A percentile compares a stretch with the other conserved stretches of the same genome.
Evolutionary conservation across 495 filamentous ascomycete species (phyloP).

Genomic region (Thermochaetoides thermophila): DNA sequence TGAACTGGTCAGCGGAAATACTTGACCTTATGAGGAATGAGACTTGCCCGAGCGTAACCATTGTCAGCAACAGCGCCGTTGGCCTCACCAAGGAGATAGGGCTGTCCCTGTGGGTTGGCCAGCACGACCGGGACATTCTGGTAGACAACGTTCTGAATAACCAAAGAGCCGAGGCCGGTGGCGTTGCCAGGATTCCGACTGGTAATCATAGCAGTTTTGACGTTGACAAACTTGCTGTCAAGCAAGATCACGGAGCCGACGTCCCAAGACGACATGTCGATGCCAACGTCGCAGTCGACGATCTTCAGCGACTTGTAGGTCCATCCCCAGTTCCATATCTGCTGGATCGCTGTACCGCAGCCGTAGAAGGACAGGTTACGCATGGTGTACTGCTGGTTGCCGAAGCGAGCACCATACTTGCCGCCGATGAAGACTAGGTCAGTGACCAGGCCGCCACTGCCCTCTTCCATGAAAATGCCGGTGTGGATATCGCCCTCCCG

Average conservation of each 20-base stretch:
- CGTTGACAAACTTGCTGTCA: conserved; percentile 59
- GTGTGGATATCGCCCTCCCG: conserved; percentile 46
- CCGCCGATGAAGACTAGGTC: conserved; percentile 65
- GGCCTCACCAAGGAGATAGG: conserved; percentile 29
- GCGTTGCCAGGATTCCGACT: conserved; percentile 38
- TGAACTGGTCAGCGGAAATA: conserved; percentile 1
- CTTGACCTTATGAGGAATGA: neutral
- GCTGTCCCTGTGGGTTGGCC: conserved; percentile 28
- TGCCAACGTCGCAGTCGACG: conserved; percentile 57
- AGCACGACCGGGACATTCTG: conserved; percentile 39
- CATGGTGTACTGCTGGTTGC: conserved; percentile 82
- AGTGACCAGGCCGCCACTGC: conserved; percentile 55
- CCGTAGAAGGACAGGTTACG: conserved; percentile 75
- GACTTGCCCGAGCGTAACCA: conserved; percentile 25
- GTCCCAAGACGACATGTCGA: conserved; percentile 57
- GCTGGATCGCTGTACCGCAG: conserved; percentile 67
- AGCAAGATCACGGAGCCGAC: conserved; percentile 67
- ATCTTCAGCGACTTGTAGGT: conserved; percentile 64
- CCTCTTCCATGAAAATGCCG: conserved; percentile 61
- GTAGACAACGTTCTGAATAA: conserved; percentile 66
- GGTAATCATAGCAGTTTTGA: conserved; percentile 47
- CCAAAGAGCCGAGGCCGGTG: conserved; percentile 49
- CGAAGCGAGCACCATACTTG: conserved; percentile 42
- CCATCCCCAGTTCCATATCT: conserved; percentile 89
- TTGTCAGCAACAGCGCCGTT: conserved; percentile 9